Evolutionary conservation across 345 rosid species (phyloP).

Genomic region (Arabis alpina): DNA sequence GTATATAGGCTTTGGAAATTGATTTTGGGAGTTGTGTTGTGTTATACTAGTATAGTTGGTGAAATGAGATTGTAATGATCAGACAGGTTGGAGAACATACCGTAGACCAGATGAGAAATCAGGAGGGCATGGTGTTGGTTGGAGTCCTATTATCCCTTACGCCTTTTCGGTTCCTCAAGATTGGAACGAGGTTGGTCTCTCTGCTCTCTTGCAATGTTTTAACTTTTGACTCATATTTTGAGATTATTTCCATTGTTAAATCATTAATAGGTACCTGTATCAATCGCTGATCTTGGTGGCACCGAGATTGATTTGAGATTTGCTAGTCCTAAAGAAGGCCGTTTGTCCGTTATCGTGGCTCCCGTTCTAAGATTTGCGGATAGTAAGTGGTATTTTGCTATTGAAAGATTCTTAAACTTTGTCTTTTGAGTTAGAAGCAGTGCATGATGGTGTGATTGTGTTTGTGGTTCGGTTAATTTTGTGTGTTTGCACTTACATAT

Average conservation of each 20-base stretch:
- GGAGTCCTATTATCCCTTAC: constrained; percentile 97
- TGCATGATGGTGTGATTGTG: not conserved
- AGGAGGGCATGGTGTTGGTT: constrained; percentile 98
- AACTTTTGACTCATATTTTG: not conserved
- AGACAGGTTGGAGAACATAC: constrained; percentile 98
- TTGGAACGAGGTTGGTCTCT: constrained; percentile 87
- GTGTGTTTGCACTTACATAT: not conserved
- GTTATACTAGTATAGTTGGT: constrained; percentile 6
- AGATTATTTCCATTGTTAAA: not conserved
- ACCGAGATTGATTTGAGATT: constrained; percentile 96
- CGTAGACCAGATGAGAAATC: constrained; percentile 95
- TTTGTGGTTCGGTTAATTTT: not conserved
- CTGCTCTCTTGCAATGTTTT: too few species aligned
- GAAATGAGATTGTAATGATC: constrained; percentile 50
- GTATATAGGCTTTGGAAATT: not conserved
- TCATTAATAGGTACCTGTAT: constrained; percentile 76
- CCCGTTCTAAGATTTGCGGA: constrained; percentile 94
- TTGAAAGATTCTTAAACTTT: not conserved
- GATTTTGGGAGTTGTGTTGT: not conserved
- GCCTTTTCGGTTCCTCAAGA: constrained; percentile 68
- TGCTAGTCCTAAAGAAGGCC: constrained; percentile 82
- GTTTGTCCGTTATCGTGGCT: constrained; percentile 83
- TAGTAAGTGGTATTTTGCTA: constrained; percentile 49
- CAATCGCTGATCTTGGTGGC: constrained; percentile 96
- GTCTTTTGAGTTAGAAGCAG: not conserved